Evolutionary conservation across 495 filamentous ascomycete genomes (phyloP), one percentile per base, ranked within the genome.

Genomic region (Hamigera avellanea): DNA sequence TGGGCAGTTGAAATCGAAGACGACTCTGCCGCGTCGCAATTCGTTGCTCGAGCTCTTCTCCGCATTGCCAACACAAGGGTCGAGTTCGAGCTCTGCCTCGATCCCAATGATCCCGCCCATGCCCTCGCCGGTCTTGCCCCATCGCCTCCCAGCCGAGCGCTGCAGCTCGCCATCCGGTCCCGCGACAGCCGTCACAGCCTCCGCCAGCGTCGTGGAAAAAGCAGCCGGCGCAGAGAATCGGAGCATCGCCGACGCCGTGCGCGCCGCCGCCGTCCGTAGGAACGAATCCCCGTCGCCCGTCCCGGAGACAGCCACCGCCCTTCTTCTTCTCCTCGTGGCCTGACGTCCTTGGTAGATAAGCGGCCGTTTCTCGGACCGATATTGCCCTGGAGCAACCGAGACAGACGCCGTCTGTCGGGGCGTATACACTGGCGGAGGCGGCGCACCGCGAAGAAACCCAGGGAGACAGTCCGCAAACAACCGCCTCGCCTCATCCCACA

Each of bases 231-330:
- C 46, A 4, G 78, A 63, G 52, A 80, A 88, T n/a, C 80, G 70
- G 8, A 75, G 69, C 37, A 89, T 81, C 1, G 86, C 75, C 9
- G 74, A 80, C 2, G 77, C 75, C 6, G 83, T 86, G 4, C 81
- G 72, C 3, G 69, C 75, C 2, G 86, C 86, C n/a, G 68, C 69
- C 13, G 73, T 58, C 1, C 84, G 76, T 2, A 94, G 69, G 50
- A 93, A 95, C 0, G 85, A 85, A 49, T 95, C 88, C 1, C 87
- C 87, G 43, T 94, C 93, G 3, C 87, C 87, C 0, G 87, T 93
- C 1, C 86, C 86, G 0, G 84, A 91, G 21, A 91, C 60, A 6
- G 75, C 87, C 5, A 88, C 65, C 0, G 77, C 76, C 13, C 75
- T 44, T 40, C 34, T 46, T 26, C 32, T 35, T 14, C 25, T n/a